phyloP scores from a whole-genome alignment of 495 filamentous ascomycete species.

The Penicillium canariense region DNA sequence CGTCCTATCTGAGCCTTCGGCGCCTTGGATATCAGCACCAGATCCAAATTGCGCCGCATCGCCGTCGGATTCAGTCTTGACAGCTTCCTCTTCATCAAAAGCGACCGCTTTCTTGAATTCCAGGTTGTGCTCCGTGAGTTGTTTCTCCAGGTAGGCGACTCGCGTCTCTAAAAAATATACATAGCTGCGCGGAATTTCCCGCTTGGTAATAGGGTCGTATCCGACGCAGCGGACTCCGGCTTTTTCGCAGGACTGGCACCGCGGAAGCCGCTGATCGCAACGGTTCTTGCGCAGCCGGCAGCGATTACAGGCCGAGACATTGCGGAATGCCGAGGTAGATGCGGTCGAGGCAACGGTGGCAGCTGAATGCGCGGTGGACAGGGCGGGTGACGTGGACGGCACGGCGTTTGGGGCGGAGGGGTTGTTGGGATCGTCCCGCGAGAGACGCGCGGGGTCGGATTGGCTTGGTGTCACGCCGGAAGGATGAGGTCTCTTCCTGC shows the following conservation, averaged over 20 bases:
- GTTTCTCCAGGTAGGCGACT: conserved; percentile 76
- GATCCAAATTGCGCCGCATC: conserved; percentile 26
- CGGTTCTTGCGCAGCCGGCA: conserved; percentile 91
- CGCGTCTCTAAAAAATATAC: conserved; percentile 91
- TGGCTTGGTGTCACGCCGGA: conserved; percentile 21
- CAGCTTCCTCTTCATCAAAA: conserved; percentile 62
- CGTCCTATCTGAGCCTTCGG: conserved; percentile 20
- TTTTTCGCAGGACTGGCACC: conserved; percentile 88
- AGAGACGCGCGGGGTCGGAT: conserved; percentile 17
- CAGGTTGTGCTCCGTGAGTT: conserved; percentile 68
- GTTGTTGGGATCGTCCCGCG: conserved; percentile 17
- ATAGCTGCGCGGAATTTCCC: conserved; percentile 91
- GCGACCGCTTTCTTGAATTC: conserved; percentile 70
- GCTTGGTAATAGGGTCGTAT: conserved; percentile 93
- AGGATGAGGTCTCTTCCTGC: conserved; percentile 45
- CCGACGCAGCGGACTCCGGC: conserved; percentile 85
- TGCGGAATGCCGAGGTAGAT: conserved; percentile 69
- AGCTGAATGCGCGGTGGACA: conserved; percentile 18
- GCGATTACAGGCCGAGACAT: conserved; percentile 92
- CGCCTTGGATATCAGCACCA: conserved; percentile 8
- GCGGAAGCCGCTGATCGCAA: conserved; percentile 88
- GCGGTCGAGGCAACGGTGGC: conserved; percentile 24
- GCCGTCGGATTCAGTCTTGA: conserved; percentile 36
- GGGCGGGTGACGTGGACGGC: conserved; percentile 18
- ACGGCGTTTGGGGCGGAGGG: conserved; percentile 14